A percentile compares a stretch with the other conserved stretches of the same genome.
Conservation (phyloP, 345 rosid species). For the Psidium friedrichsthalianum region DNA sequence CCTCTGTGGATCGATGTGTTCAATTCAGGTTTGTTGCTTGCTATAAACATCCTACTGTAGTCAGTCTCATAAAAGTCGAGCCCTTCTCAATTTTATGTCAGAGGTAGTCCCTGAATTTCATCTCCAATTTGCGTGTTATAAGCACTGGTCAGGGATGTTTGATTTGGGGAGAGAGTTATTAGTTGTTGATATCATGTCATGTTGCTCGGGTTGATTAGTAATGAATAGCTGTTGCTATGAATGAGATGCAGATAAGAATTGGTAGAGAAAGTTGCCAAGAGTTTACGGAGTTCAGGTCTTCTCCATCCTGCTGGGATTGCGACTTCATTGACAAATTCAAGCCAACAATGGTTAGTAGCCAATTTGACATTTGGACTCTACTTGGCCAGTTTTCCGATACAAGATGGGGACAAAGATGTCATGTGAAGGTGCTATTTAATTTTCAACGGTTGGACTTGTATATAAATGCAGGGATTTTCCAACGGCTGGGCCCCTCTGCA, state of each 20-base stretch:
- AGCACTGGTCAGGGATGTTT: not conserved
- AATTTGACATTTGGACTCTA: not conserved
- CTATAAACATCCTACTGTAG: not conserved
- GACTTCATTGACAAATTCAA: conserved; percentile 55
- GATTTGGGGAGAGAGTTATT: not conserved
- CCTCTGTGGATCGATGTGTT: conserved; percentile 73
- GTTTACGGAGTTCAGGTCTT: conserved; percentile 61
- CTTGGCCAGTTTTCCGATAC: not conserved
- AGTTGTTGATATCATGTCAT: not conserved
- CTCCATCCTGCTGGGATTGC: conserved; percentile 58
- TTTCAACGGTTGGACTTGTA: not conserved
- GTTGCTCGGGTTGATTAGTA: not conserved
- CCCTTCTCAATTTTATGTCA: not conserved
- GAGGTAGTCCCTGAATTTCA: not conserved
- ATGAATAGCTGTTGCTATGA: not conserved
- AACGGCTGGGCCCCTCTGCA: conserved; percentile 95
- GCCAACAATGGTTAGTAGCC: conserved; percentile 64
- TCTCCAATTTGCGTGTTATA: not conserved
- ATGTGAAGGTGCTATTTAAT: not conserved
- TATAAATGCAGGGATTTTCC: conserved; percentile 71
- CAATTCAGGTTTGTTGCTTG: conserved; percentile 47
- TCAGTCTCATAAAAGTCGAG: not conserved
- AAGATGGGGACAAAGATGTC: not conserved
- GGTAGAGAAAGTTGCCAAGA: conserved; percentile 42
- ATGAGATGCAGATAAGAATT: conserved; percentile 33